These are phyloP conservation scores for Blastocystis sp. DNA, from an alignment of 352 stramenopile species.

Conservation along the genomic window DNA sequence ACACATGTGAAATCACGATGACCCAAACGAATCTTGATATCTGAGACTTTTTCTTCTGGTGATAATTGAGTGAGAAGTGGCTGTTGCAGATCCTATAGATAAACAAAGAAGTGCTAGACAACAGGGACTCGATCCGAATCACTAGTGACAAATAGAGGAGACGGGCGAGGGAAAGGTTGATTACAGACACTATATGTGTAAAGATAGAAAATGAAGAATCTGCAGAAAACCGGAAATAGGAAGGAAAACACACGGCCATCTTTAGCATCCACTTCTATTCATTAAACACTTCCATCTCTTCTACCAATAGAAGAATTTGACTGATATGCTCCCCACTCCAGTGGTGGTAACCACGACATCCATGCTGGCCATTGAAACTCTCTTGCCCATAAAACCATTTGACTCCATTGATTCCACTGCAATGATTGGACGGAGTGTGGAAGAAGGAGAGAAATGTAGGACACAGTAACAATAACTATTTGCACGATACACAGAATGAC, in stretches of 20 bases:
- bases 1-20: background rate
- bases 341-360: background rate
- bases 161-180: background rate
- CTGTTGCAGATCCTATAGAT: background rate
- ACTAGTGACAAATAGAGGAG: background rate
- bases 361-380: background rate
- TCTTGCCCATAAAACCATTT: no score
- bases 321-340: constrained; percentile 2
- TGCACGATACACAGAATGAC: background rate
- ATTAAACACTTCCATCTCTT: background rate
- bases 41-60: background rate
- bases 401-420: no score
- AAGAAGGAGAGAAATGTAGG: background rate
- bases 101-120: background rate
- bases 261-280: background rate
- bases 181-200: background rate
- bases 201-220: constrained; percentile 10
- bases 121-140: background rate
- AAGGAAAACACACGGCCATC: background rate
- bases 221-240: background rate
- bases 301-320: background rate
- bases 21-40: background rate
- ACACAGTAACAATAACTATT: background rate
- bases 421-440: background rate
- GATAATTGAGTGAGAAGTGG: background rate